These are phyloP conservation scores for Tulasnella sp. DNA, from an alignment of 768 basidiomycete species.

Conservation along the genomic window DNA sequence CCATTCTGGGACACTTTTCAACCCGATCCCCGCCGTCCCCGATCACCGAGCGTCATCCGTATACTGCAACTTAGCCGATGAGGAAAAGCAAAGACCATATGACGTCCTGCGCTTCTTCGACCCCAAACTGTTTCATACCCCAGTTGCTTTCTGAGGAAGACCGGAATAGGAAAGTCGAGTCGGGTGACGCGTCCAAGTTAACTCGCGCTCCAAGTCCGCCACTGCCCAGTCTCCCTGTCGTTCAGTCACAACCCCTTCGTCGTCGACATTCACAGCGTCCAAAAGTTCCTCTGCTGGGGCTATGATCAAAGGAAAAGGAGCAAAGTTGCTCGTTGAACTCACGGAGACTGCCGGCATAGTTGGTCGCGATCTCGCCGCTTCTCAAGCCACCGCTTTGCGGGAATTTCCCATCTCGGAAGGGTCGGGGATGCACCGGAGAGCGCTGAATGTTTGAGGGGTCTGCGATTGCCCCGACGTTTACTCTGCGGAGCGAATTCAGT, in stretches of 20 bases:
- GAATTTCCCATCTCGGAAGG: slow-evolving; percentile 6
- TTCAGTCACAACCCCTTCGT: too few species aligned
- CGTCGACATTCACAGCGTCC: too few species aligned
- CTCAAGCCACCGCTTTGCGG: slow-evolving; percentile 1
- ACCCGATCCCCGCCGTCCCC: background rate
- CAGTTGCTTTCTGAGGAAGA: background rate
- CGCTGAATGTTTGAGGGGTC: background rate
- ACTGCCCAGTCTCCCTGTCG: too few species aligned
- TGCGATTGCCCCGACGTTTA: background rate
- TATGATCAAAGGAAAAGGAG: background rate
- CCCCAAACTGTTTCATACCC: background rate
- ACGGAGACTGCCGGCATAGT: background rate
- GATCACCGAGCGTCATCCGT: background rate
- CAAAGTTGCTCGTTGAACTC: background rate
- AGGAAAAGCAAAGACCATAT: background rate
- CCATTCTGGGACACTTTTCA: background rate
- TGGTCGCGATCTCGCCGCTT: background rate
- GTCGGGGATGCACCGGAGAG: background rate
- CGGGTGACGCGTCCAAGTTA: background rate
- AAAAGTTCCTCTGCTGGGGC: too few species aligned
- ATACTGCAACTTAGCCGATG: background rate
- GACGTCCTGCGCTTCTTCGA: background rate
- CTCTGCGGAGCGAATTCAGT: background rate
- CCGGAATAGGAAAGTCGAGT: background rate
- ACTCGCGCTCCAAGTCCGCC: background rate